These are phyloP conservation scores for Cornus controversa DNA, from an alignment of 148 eudicot genomes.

Conservation along the genomic window DNA sequence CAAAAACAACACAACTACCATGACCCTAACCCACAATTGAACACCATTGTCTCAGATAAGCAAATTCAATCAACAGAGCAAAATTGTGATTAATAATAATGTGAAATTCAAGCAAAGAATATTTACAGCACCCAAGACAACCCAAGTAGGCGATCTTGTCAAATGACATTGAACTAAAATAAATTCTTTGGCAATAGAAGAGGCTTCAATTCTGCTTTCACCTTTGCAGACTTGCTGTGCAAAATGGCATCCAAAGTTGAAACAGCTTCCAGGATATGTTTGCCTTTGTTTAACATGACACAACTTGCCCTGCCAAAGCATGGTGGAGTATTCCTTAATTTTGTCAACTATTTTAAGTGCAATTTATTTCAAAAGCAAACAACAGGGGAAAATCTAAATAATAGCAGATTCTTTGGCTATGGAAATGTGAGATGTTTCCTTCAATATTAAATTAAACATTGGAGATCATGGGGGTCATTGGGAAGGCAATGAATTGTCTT, in stretches of 20 bases:
- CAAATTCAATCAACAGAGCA: not conserved
- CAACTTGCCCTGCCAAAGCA: constrained; percentile 40
- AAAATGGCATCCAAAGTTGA: constrained; percentile 37
- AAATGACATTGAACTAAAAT: not conserved
- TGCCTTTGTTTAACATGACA: constrained; percentile 54
- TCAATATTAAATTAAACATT: not conserved
- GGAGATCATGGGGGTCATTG: not conserved
- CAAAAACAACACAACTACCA: not conserved
- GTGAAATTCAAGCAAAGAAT: not conserved
- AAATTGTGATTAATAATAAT: not conserved
- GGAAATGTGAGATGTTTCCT: not conserved
- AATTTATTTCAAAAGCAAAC: not conserved
- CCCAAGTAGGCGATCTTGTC: not conserved
- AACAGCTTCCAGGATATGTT: constrained; percentile 38
- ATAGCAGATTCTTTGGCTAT: not conserved
- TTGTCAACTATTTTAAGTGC: not conserved
- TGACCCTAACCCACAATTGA: not conserved
- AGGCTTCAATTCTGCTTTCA: constrained; percentile 40
- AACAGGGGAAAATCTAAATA: not conserved
- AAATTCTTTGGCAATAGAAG: constrained; percentile 28
- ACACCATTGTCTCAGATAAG: not conserved
- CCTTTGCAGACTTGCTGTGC: constrained; percentile 19
- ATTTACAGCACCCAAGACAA: not conserved
- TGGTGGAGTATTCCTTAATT: not conserved
- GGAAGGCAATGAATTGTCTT: not conserved